Base-by-base conservation (phyloP, 2,329 filamentous ascomycete species). In the Dothideomycetidae sp. region DNA sequence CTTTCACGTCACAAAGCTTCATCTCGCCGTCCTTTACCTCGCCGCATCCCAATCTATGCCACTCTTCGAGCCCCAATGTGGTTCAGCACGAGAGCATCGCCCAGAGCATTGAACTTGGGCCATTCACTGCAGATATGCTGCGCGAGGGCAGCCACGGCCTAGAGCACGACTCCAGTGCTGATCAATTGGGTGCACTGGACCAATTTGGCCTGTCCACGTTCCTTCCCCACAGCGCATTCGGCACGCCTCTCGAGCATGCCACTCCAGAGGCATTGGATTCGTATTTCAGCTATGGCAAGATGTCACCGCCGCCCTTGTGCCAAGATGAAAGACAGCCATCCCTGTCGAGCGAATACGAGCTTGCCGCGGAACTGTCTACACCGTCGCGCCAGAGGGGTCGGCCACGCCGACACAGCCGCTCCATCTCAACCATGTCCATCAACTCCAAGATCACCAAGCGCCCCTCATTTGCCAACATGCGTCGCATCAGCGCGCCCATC, bases 401-500 rank as follows among this genome's bases (percentile, higher is more conserved):
- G n/a, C 29, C 13, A 7, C 34, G 33, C 17, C 35, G 33, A 16
- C 40, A 36, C 40, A 40, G 35, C 21, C 12, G 26, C 29, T 37
- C 29, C 14, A 30, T 32, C 33, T 41, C 38, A 19, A 26, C 41
- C 29, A 33, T 17, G 31, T 14, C 33, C 14, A 31, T 19, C n/a
- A 31, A 28, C 26, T 39, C 32, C 28, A 43, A 38, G 14, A 31
- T 41, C 21, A 36, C 29, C 29, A 41, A 41, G 23, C 19, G 31
- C 17, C 31, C 35, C 11, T 28, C 35, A 11, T 37, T 33, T 10
- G 17, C 34, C 14, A 15, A 37, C 10, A 28, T 18, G 19, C 41
- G 37, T 29, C 17, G 31, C 29, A 14, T 36, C 29, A 26, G 62
- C 13, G 66, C 63, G 46, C 37, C 49, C 4, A 50, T 51, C 1